Conservation (phyloP, 148 eudicot genomes). For the Chenopodium berlandieri region DNA sequence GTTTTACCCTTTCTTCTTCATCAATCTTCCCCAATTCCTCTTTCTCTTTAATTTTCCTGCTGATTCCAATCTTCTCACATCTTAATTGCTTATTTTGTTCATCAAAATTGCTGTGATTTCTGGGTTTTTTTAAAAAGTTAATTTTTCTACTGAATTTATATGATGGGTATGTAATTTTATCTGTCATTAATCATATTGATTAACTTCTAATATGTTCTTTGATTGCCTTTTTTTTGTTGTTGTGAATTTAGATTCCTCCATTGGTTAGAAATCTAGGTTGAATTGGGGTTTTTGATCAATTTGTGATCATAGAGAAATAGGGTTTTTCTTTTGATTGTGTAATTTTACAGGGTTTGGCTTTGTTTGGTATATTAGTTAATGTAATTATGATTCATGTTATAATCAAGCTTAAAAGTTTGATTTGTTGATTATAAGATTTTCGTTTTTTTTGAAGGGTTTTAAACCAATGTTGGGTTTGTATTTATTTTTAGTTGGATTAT, state of each 20-base stretch:
- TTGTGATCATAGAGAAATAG: too few relatives aligned
- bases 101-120: not conserved
- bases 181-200: not conserved
- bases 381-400: not conserved
- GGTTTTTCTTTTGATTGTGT: too few relatives aligned
- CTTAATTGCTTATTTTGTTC: not conserved
- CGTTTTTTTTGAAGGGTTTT: too few relatives aligned
- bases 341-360: too few relatives aligned
- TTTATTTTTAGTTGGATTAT: too few relatives aligned
- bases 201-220: too few relatives aligned
- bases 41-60: not conserved
- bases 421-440: too few relatives aligned
- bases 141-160: not conserved
- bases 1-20: not conserved
- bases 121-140: not conserved
- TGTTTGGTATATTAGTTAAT: too few relatives aligned
- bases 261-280: too few relatives aligned
- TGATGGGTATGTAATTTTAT: not conserved
- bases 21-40: not conserved
- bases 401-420: not conserved
- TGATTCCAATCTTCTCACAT: not conserved
- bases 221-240: too few relatives aligned
- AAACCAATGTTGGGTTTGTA: not conserved
- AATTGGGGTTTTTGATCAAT: too few relatives aligned
- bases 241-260: too few relatives aligned